Evolutionary conservation across 305 asterid species (phyloP), one percentile per base, ranked within the genome.

Genomic region (Coffea humblotiana): DNA sequence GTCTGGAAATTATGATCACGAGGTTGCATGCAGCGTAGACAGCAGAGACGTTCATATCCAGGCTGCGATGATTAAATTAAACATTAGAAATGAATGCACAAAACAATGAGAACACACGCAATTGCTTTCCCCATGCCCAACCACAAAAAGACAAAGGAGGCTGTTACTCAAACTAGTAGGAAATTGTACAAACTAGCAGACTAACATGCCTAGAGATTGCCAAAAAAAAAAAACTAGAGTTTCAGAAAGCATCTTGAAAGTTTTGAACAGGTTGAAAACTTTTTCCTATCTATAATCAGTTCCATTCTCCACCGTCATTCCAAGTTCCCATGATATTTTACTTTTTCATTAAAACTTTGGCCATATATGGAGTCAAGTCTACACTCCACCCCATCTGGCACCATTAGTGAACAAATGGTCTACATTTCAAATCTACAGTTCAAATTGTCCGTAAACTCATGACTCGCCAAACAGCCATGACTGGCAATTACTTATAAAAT

Each of bases 1-100:
- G 98, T 94, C 75, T 92, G 96, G 61, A 90, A 94, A 87, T 94
- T 94, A 83, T 94, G 98, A 84, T 94, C 98, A 23, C 98, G 91
- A 2, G 98, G 93, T 84, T 94, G 98, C 78, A 94, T 94, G 90
- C 98, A 94, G 86, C 93, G 87, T 84, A 94, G 84, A 90, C 98
- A 94, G 85, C 98, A 94, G 4, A 93, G 94, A 74, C 97, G 88
- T 74, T 94, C 97, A 54, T 94, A 94, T 56, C 97, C 98, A 71
- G 97, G 98, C 97, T 94, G 92, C 88, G 49, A 80, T 8, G 9
- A 75, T 58, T 35, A 49, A 16, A 48, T 4, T 45, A 60, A 49
- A 63, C n/a, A 69, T 27, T 32, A 75, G 10, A 58, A 37, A 81
- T 7, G 8, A 75, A 45, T 32, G 61, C 60, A 54, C 32, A 13